Evolutionary conservation across 1,139 yeast genomes (phyloP).

Genomic region (Hansenula sp.): DNA sequence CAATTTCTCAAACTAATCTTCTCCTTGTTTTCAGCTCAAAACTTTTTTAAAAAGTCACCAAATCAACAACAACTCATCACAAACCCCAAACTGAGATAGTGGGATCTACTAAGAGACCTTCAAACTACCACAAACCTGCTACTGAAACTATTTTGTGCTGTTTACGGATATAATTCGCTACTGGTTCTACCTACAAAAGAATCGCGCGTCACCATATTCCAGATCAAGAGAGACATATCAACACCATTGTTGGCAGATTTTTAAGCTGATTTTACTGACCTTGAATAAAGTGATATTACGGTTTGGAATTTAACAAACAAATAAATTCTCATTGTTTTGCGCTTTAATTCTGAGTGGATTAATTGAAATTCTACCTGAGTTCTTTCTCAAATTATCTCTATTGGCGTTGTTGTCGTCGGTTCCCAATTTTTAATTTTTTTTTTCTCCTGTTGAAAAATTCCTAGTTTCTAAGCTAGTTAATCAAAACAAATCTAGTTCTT

Average conservation of each 20-base stretch:
- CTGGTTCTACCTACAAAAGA: background rate
- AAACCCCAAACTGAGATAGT: no score
- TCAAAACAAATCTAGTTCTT: background rate
- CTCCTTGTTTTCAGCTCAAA: background rate
- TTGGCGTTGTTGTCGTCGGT: constrained; percentile 2
- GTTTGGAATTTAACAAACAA: no score
- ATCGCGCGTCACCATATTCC: background rate
- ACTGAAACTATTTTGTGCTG: no score
- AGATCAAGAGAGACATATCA: background rate
- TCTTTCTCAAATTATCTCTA: background rate
- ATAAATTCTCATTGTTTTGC: no score
- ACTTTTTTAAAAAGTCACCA: no score
- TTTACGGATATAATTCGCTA: background rate
- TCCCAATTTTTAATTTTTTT: background rate
- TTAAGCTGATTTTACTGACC: background rate
- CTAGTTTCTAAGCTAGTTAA: background rate
- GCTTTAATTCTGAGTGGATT: background rate
- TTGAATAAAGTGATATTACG: background rate
- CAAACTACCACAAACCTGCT: no score
- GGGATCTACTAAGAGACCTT: no score
- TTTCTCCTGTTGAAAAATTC: constrained; percentile 1
- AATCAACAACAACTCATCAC: no score
- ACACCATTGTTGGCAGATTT: background rate
- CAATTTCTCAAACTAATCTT: background rate
- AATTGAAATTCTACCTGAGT: background rate